Evolutionary conservation across 2,329 filamentous ascomycete genomes (phyloP).

Genomic region (Sporothrix brasiliensis): DNA sequence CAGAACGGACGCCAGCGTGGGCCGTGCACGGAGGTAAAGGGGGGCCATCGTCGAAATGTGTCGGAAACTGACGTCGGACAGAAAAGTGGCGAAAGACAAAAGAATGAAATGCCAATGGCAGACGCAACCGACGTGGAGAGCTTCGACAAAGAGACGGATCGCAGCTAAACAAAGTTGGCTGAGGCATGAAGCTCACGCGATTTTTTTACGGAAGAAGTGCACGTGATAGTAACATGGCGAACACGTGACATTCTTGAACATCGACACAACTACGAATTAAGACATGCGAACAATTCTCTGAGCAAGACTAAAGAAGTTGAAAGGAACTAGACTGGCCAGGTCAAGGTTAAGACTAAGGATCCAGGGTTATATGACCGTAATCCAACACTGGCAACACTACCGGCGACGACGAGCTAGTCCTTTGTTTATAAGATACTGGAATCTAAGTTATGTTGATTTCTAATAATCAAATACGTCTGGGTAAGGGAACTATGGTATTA

Average conservation of each 20-base stretch:
- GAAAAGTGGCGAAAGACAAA: conserved; percentile 13
- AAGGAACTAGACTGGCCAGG: no score
- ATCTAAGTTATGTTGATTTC: no score
- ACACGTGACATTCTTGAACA: not conserved
- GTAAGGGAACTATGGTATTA: no score
- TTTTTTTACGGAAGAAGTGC: not conserved
- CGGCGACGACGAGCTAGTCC: not conserved
- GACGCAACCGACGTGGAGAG: not conserved
- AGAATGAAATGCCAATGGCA: conserved; percentile 28
- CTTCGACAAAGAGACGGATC: not conserved
- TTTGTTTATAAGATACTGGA: not conserved
- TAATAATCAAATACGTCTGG: no score
- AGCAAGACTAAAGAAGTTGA: no score
- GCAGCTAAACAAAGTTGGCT: conserved; percentile 19
- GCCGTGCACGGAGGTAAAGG: conserved; percentile 40
- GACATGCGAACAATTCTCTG: no score
- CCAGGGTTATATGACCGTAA: no score
- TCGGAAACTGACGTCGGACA: not conserved
- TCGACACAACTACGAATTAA: no score
- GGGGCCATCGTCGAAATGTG: conserved; percentile 40
- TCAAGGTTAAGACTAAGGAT: no score
- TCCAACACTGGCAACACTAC: not conserved
- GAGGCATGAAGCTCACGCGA: conserved; percentile 14
- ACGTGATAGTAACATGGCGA: not conserved
- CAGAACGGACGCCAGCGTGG: conserved; percentile 33